Base-by-base conservation (phyloP, 305 asterid genomes). In the Salvia sclarea region DNA sequence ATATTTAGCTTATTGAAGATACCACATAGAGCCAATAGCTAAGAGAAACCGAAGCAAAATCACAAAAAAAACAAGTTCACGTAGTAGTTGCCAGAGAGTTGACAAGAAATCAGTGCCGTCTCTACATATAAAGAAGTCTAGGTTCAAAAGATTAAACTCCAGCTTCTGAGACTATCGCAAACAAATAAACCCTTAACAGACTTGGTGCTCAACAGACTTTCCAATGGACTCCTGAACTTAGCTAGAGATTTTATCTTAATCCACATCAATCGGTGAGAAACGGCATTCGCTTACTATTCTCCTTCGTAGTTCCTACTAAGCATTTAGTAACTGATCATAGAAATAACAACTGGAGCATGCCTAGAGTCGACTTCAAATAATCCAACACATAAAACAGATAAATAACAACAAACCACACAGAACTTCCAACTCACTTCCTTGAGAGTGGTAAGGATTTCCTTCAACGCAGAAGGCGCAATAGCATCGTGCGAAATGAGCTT, bases 401-500 rank as follows among this genome's bases (percentile, higher is more conserved):
- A 35, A 59, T 44, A 49, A 55, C 6, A 50, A 49, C 10, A 9
- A 50, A 49, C 10, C 41, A 47, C 49, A 21, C 63, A 8, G 2
- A 43, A 54, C 30, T 25, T 41, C 63, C 37, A 24, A 61, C 96
- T 93, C 88, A 94, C 99, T 70, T 89, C 96, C 83, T 91, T 94
- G 61, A 91, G 92, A 33, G 96, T 89, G 64, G 78, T 71, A 20
- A 91, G 93, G 43, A 94, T 94, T 71, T 87, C 92, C 72, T 83
- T 86, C 71, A 94, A 78, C 69, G 96, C 95, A 13, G 90, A 86
- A 35, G 96, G 96, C 40, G 96, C 88, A 57, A 94, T 91, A 22
- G 97, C 99, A 62, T 89, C 97, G 20, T 91, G 97, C 22, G 97
- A 86, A 67, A 94, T 86, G 66, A 94, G 93, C 85, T 94, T 91